Evolutionary conservation across 2,329 filamentous ascomycete species (phyloP), one percentile per base, ranked within the genome.

Genomic region (Fusarium euwallaceae): DNA sequence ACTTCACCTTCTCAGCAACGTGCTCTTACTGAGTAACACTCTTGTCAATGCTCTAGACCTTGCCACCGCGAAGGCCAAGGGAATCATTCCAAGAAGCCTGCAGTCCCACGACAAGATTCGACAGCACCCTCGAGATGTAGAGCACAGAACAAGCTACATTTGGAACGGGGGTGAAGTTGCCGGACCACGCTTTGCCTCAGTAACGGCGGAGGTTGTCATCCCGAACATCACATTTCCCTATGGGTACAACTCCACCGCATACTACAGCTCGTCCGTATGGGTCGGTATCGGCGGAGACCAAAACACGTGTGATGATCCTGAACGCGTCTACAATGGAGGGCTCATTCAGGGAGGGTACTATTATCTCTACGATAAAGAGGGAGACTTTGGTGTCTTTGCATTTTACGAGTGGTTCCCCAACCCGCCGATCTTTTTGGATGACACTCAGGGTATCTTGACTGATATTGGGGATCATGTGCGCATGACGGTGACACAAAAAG

Each of bases 151-250:
- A 0, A 66, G 63, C 3, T 66, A 29, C 20, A 55, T 39, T 12
- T 69, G 67, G 67, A 69, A 48, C 10, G 67, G 67, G 2, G 63
- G 63, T 3, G 55, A 66, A 10, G 63, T 69, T 1, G 39, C 48
- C 3, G 67, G 67, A 2, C 56, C 67, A 1, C 67, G 63, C 1
- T 69, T 66, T 22, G 29, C 45, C 16, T 69, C 67, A 1, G 67
- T 66, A 3, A 56, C 67, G 2, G 67, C 67, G 5, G 67, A 66
- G 16, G 67, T 69, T 3, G 29, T 69, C 27, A 66, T 69, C 29
- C 67, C 67, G 9, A 69, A 69, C 34, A 69, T 69, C 58, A 69
- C 63, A 4, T 66, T 69, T 4, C 67, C 63, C 6, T 66, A 69
- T 39, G 67, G 67, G 4, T 69, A 69, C 51, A 69, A 69, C 20